phyloP scores from a whole-genome alignment of 2,329 filamentous ascomycete species.

The Lojkania enalia region DNA sequence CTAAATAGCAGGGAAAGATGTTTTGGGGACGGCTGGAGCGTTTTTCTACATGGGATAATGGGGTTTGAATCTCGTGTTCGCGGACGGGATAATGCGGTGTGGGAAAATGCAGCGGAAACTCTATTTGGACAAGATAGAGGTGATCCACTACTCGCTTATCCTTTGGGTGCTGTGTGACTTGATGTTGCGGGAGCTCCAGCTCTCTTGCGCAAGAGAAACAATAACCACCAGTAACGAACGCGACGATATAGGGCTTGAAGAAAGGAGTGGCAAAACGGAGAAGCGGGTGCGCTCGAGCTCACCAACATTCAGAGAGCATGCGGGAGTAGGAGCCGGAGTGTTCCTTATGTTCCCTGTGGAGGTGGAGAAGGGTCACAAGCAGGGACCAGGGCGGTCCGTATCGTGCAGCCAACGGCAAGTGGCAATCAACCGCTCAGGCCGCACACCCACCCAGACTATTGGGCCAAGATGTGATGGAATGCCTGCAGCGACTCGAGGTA shows the following conservation, averaged over 20 bases:
- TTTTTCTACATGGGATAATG: slow-evolving; percentile 39
- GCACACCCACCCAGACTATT: slow-evolving; percentile 37
- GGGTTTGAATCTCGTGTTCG: slow-evolving; percentile 19
- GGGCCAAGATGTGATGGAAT: slow-evolving; percentile 43
- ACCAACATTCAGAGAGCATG: slow-evolving; percentile 26
- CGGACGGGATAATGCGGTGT: slow-evolving; percentile 38
- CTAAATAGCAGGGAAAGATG: slow-evolving; percentile 17
- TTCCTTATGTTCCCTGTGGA: slow-evolving; percentile 38
- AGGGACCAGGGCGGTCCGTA: slow-evolving; percentile 32
- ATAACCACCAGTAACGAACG: slow-evolving; percentile 16
- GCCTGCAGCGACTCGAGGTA: slow-evolving; percentile 23
- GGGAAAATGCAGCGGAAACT: slow-evolving; percentile 30
- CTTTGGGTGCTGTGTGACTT: slow-evolving; percentile 24
- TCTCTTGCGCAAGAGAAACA: slow-evolving; percentile 20
- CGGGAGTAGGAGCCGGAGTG: slow-evolving; percentile 32
- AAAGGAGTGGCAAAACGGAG: slow-evolving; percentile 13
- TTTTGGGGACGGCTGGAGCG: slow-evolving; percentile 24
- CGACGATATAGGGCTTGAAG: slow-evolving; percentile 10
- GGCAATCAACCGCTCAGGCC: slow-evolving; percentile 40
- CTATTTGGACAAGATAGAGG: slow-evolving; percentile 24
- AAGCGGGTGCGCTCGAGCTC: slow-evolving; percentile 11
- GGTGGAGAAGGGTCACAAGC: slow-evolving; percentile 35
- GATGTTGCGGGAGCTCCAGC: slow-evolving; percentile 22
- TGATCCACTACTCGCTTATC: slow-evolving; percentile 25
- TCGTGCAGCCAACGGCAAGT: slow-evolving; percentile 41